Conservation (phyloP, 768 basidiomycete genomes). For the Phlebiopsis flavidoalba region DNA sequence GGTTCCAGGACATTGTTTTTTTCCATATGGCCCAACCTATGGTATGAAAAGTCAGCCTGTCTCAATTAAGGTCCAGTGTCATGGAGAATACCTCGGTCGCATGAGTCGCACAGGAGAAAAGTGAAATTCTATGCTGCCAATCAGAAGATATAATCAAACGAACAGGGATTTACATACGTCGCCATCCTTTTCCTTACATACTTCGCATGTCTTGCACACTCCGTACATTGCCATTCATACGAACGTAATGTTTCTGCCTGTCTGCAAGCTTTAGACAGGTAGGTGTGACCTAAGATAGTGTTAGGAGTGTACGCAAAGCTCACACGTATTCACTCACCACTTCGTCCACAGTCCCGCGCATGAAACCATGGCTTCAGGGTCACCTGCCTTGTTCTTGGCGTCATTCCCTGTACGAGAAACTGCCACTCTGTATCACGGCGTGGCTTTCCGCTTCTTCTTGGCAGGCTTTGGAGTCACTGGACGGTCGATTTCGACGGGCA, state of each 20-base stretch:
- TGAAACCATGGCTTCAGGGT: constrained; percentile 66
- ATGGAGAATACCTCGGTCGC: constrained; percentile 69
- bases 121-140: constrained; percentile 45
- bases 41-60: not conserved
- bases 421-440: no score
- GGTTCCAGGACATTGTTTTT: constrained; percentile 74
- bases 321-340: constrained; percentile 45
- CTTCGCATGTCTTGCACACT: constrained; percentile 91
- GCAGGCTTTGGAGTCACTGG: constrained; percentile 35
- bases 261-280: constrained; percentile 68
- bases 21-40: constrained; percentile 84
- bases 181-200: constrained; percentile 80
- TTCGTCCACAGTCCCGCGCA: constrained; percentile 82
- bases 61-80: constrained; percentile 1
- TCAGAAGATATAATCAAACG: constrained; percentile 6
- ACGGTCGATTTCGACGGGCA: constrained; percentile 38
- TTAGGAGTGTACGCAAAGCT: not conserved
- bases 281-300: constrained; percentile 63
- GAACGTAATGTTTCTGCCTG: constrained; percentile 55
- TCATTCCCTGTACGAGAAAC: constrained; percentile 45
- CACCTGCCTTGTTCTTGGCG: constrained; percentile 47
- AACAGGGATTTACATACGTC: constrained; percentile 55
- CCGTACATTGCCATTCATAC: constrained; percentile 85
- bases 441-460: constrained; percentile 40
- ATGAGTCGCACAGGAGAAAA: constrained; percentile 91